A percentile compares a stretch with the other conserved stretches of the same genome.
Evolutionary conservation across 352 stramenopile species (phyloP).

Genomic region (Phytophthora pini): DNA sequence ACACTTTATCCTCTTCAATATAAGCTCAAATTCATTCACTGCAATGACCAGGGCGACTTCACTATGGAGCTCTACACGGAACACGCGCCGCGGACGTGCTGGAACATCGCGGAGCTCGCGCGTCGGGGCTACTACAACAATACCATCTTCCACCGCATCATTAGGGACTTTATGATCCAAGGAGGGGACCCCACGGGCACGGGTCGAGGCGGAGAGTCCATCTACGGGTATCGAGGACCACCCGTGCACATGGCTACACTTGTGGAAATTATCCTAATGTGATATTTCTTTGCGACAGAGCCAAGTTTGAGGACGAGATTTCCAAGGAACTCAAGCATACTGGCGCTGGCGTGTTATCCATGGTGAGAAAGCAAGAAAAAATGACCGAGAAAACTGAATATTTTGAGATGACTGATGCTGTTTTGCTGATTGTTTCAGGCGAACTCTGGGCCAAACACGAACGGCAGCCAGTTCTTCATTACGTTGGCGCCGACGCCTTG

Average conservation of each 20-base stretch:
- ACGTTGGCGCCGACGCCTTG: constrained; percentile 93
- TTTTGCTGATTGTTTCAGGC: constrained; percentile 49
- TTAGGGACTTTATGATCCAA: constrained; percentile 98
- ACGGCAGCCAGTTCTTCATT: constrained; percentile 96
- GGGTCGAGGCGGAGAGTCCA: constrained; percentile 90
- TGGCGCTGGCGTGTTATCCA: constrained; percentile 90
- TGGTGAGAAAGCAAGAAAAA: constrained; percentile 51
- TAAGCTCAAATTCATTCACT: not conserved
- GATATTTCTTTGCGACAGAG: constrained; percentile 39
- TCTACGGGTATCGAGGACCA: constrained; percentile 80
- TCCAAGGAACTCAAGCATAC: constrained; percentile 94
- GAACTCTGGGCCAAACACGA: constrained; percentile 92
- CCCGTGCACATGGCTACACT: constrained; percentile 8
- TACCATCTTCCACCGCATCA: constrained; percentile 96
- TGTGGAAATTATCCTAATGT: constrained; percentile 1
- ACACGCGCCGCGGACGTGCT: constrained; percentile 92
- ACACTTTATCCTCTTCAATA: not conserved
- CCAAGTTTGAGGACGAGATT: constrained; percentile 96
- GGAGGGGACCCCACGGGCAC: constrained; percentile 95
- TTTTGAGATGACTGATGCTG: not conserved
- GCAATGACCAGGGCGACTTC: constrained; percentile 77
- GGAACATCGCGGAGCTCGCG: constrained; percentile 93
- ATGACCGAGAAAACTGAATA: not conserved
- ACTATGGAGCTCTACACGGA: constrained; percentile 95
- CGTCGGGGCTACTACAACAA: constrained; percentile 96